Evolutionary conservation across 139 green algal species (phyloP), one percentile per base, ranked within the genome.

Genomic region (Chlorella sp.): DNA sequence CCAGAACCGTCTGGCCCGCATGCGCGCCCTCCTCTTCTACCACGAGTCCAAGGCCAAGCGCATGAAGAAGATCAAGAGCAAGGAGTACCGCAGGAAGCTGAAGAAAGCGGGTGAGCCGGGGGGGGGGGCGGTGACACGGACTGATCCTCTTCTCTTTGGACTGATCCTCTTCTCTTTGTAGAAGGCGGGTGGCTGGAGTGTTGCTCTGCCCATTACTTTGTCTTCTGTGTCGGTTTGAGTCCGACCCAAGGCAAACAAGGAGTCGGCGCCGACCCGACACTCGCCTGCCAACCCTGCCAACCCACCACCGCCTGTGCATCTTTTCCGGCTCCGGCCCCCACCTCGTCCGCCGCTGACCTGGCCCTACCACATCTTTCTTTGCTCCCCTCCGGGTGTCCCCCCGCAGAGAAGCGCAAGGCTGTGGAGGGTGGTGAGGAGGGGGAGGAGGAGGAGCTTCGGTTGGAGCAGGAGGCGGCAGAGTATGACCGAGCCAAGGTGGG

Each of bases 21-120:
- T 98, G 95, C 94, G 96, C 36, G 91, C 93, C 71, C 93, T 99
- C 91, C 94, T 99, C 68, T 98, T 99, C 91, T 96, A 98, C 81
- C 95, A 98, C 82, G 97, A 99, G 95, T 78, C 94, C 66, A 99
- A 99, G 92, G 91, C 96, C 40, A 97, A 97, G 93, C 93, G 97
- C 53, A 81, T 98, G 79, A 96, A 96, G 89, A 96, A 96, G 86
- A 98, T 98, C 94, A 99, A 99, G 92, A 95, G 87, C 88, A 98
- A 98, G 90, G 92, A 94, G 85, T 97, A 94, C 92, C 89, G 94
- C 68, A 88, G 93, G 28, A 90, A 92, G 79, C 66, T 93, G 89
- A 90, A 92, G 86, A 95, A 95, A 75, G 92, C 92, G 37, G 83
- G 83, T 40, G 39, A 3, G 61, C 22, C 9, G 48, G 7, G n/a